phyloP scores from a whole-genome alignment of 139 green algal genomes.

The Desmodesmus armatus region DNA sequence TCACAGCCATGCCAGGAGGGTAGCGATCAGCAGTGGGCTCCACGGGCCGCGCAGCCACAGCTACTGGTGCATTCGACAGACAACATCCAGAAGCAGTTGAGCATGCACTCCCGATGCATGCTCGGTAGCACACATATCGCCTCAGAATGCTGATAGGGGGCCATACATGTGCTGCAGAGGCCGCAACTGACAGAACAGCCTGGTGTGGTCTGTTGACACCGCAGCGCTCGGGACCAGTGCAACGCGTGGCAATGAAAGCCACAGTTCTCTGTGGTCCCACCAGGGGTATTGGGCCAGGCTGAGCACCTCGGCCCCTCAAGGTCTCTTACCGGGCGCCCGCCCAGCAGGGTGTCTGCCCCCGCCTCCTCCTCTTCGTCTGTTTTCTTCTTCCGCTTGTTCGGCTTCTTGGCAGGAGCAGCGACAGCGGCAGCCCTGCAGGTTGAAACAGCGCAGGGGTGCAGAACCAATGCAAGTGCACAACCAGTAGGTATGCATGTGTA shows the following conservation, averaged over 20 bases:
- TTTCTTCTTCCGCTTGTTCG: slow-evolving; percentile 26
- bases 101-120: no score
- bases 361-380: neutral
- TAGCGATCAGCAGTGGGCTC: no score
- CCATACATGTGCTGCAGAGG: no score
- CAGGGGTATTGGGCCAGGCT: neutral
- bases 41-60: no score
- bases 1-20: no score
- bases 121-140: no score
- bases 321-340: neutral
- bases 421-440: neutral
- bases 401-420: slow-evolving; percentile 21
- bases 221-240: neutral
- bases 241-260: neutral
- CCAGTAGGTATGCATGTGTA: neutral
- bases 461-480: neutral
- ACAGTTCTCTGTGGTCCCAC: neutral
- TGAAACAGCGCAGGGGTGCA: neutral
- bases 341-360: neutral
- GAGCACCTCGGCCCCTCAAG: neutral
- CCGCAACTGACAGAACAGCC: no score
- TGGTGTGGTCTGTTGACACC: no score
- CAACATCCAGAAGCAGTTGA: no score
- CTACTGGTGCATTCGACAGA: neutral
- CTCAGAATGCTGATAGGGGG: no score